Evolutionary conservation across 2,329 filamentous ascomycete species (phyloP), one percentile per base, ranked within the genome.

Genomic region (Monilinia vaccinii-corymbosi): DNA sequence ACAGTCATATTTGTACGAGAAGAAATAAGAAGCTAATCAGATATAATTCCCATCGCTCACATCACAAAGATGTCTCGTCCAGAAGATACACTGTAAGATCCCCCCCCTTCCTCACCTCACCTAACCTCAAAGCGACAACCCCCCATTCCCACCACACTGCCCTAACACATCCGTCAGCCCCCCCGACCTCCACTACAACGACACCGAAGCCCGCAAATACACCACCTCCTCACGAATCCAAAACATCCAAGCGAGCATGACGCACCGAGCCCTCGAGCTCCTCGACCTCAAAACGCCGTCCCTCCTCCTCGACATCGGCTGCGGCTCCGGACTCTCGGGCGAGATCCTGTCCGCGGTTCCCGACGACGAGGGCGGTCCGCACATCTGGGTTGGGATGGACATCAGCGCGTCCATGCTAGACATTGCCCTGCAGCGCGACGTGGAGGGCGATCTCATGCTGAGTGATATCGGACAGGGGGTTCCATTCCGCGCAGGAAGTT

Each of bases 361-460:
- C 0, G 79, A 82, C 2, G 81, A 86, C 13, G 85, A 91, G 61
- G 89, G 89, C 58, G 91, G 91, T 0, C 91, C 91, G 4, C 94
- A 99, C 76, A 86, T 86, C 1, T 99, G 94, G 94, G 79, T 97
- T n/a, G 94, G 94, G 62, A 93, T 97, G 88, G 94, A 99, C 72
- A 86, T 99, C 28, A 91, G 88, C 5, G 86, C 90, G 0, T 91
- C 87, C n/a, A 99, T 99, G 94, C 80, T 99, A n/a, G 91, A 94
- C 66, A 83, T 97, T 48, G 94, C 94, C 1, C 79, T 99, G 0
- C 91, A 97, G 73, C 79, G 93, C 49, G 93, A 96, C 62, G 90
- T 94, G 0, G 91, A 96, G 63, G 94, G 94, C 2, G 94, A 99
- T 71, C 76, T 99, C n/a, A 80, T 99, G 68, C 83, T 99, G 0